These are phyloP conservation scores for Lumnitzera racemosa DNA, from an alignment of 345 rosid genomes.

Conservation along the genomic window DNA sequence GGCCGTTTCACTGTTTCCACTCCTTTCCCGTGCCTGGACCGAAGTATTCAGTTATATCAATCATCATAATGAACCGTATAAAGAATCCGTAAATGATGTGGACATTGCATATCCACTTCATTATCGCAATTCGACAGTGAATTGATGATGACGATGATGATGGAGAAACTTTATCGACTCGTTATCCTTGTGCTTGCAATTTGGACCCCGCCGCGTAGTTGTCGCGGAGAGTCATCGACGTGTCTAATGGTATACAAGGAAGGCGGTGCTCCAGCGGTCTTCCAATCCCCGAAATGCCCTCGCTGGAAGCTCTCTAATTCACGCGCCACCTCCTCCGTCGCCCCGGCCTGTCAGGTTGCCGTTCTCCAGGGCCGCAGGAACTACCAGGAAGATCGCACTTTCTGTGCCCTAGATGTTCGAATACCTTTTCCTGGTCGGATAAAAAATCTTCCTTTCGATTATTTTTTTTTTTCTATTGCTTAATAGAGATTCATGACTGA, in stretches of 20 bases:
- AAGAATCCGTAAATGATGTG: too few species aligned
- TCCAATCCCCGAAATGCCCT: constrained; percentile 82
- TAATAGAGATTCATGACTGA: too few species aligned
- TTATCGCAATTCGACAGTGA: too few species aligned
- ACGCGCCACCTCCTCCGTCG: constrained; percentile 17
- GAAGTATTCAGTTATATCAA: too few species aligned
- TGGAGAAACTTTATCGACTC: too few species aligned
- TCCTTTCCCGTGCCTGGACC: too few species aligned
- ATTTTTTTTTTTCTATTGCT: too few species aligned
- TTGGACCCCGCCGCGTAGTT: background rate
- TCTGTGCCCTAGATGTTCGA: constrained; percentile 70
- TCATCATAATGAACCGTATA: too few species aligned
- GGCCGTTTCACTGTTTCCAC: too few species aligned
- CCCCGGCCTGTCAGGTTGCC: constrained; percentile 56
- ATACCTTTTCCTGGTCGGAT: constrained; percentile 70
- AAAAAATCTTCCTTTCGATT: background rate
- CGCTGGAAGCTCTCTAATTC: constrained; percentile 59
- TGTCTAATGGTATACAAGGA: constrained; percentile 73
- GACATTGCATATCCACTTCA: too few species aligned
- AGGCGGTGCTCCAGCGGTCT: constrained; percentile 93
- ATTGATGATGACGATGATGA: too few species aligned
- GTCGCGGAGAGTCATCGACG: constrained; percentile 58
- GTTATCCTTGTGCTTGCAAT: constrained; percentile 10
- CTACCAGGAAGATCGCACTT: constrained; percentile 71
- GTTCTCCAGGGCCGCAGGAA: constrained; percentile 62